Conservation (phyloP, 129 eudicot species). For the Apium graveolens region DNA sequence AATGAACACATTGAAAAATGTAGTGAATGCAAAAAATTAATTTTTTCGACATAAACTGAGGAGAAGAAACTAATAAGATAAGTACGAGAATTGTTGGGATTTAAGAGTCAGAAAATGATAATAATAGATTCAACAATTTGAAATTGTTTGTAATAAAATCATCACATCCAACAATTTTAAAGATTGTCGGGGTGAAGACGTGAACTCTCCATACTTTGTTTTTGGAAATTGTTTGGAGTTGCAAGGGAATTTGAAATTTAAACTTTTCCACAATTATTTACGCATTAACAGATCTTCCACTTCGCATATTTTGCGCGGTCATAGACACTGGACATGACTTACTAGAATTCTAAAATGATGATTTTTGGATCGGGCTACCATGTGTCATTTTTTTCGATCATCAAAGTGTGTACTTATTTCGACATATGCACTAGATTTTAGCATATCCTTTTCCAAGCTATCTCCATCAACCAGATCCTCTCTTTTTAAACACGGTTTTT, state of each 20-base stretch:
- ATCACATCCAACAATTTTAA: conserved; percentile 42
- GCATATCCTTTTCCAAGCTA: no score
- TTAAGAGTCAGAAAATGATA: conserved; percentile 10
- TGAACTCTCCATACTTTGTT: conserved; percentile 30
- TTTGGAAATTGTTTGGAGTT: conserved; percentile 21
- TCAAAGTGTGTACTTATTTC: no score
- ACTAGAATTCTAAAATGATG: no score
- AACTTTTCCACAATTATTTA: no score
- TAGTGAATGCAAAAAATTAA: conserved; percentile 82
- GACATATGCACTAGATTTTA: no score
- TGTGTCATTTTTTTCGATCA: no score
- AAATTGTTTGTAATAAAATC: conserved; percentile 23
- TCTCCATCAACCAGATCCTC: no score
- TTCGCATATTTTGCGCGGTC: no score
- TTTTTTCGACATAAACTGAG: conserved; percentile 71
- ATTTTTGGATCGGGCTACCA: no score
- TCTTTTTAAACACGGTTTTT: no score
- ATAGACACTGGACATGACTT: no score
- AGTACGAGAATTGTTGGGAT: conserved; percentile 17
- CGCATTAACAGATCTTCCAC: no score
- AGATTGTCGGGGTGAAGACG: conserved; percentile 44
- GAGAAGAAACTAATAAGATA: conserved; percentile 37
- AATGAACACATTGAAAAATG: conserved; percentile 44
- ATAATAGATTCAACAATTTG: conserved; percentile 20
- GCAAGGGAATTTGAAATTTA: conserved; percentile 25